A percentile compares a stretch with the other conserved stretches of the same genome.
These are phyloP conservation scores for Stephanodiscus minutulus DNA, from an alignment of 108 stramenopile genomes.

Conservation along the genomic window DNA sequence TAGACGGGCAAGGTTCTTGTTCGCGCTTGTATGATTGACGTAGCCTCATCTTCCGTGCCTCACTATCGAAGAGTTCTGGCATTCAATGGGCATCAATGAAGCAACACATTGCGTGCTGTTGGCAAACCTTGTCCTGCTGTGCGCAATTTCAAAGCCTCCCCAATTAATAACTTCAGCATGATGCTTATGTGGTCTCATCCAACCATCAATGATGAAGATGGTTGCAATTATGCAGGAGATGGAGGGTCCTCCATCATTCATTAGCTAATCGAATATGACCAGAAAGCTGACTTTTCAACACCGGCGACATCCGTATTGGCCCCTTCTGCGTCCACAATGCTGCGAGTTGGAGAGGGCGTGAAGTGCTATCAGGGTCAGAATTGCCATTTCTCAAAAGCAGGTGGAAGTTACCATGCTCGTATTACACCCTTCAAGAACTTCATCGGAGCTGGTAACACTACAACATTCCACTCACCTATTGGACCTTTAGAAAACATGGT, in stretches of 20 bases:
- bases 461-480: slow-evolving; percentile 42
- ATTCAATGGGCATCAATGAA: slow-evolving; percentile 75
- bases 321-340: slow-evolving; percentile 33
- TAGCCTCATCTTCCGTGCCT: slow-evolving; percentile 41
- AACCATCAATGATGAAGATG: slow-evolving; percentile 34
- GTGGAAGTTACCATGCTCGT: slow-evolving; percentile 68
- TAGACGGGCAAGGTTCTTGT: slow-evolving; percentile 25
- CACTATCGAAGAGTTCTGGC: slow-evolving; percentile 74
- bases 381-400: slow-evolving; percentile 52
- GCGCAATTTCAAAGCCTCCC: slow-evolving; percentile 32
- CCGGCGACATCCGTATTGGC: slow-evolving; percentile 59
- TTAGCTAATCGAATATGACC: slow-evolving; percentile 88
- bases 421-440: slow-evolving; percentile 81
- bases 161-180: slow-evolving; percentile 66
- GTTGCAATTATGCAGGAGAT: slow-evolving; percentile 75
- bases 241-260: slow-evolving; percentile 76
- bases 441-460: slow-evolving; percentile 60
- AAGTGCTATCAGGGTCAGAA: slow-evolving; percentile 76
- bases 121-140: slow-evolving; percentile 46
- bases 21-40: slow-evolving; percentile 64
- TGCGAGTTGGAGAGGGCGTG: slow-evolving; percentile 75
- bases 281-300: slow-evolving; percentile 60
- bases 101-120: slow-evolving; percentile 17
- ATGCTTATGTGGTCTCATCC: slow-evolving; percentile 72
- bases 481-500: slow-evolving; percentile 62